A percentile compares a stretch with the other conserved stretches of the same genome.
Evolutionary conservation across 2,329 filamentous ascomycete species (phyloP).

Genomic region (Penicillium sp.): DNA sequence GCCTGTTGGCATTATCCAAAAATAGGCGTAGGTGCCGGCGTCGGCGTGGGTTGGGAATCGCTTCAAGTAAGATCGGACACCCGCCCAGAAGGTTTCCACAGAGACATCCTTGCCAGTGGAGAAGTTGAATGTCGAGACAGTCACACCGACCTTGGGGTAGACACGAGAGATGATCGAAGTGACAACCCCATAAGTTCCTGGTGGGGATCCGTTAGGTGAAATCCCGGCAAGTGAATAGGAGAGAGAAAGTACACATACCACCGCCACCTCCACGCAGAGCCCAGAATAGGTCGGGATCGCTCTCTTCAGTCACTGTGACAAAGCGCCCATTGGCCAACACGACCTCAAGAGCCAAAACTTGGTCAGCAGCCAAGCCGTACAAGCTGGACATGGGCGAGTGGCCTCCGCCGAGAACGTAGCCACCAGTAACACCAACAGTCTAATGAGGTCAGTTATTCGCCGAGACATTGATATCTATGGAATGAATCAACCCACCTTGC

Average conservation of each 20-base stretch:
- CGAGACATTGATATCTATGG: background rate
- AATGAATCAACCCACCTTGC: conserved; percentile 5
- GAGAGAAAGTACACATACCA: background rate
- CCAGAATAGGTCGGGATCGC: conserved; percentile 62
- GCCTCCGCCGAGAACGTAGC: conserved; percentile 60
- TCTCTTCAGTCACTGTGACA: conserved; percentile 24
- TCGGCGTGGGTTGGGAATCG: conserved; percentile 27
- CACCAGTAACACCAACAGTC: conserved; percentile 58
- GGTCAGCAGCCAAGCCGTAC: conserved; percentile 51
- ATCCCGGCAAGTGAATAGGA: background rate
- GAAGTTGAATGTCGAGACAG: conserved; percentile 30
- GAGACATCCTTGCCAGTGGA: conserved; percentile 22
- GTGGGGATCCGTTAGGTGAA: background rate
- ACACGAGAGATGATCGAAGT: conserved; percentile 29
- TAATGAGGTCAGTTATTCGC: background rate
- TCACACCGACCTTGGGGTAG: conserved; percentile 26
- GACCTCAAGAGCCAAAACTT: conserved; percentile 27
- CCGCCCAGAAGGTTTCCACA: conserved; percentile 29
- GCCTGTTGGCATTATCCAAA: conserved; percentile 26
- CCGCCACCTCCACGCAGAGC: conserved; percentile 44
- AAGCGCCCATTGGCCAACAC: conserved; percentile 27
- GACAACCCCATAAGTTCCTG: conserved; percentile 33
- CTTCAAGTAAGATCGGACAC: conserved; percentile 27
- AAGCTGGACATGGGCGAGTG: conserved; percentile 53
- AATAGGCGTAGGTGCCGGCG: conserved; percentile 34